phyloP scores from a whole-genome alignment of 768 basidiomycete species.

The Phanerodontia chrysosporium region DNA sequence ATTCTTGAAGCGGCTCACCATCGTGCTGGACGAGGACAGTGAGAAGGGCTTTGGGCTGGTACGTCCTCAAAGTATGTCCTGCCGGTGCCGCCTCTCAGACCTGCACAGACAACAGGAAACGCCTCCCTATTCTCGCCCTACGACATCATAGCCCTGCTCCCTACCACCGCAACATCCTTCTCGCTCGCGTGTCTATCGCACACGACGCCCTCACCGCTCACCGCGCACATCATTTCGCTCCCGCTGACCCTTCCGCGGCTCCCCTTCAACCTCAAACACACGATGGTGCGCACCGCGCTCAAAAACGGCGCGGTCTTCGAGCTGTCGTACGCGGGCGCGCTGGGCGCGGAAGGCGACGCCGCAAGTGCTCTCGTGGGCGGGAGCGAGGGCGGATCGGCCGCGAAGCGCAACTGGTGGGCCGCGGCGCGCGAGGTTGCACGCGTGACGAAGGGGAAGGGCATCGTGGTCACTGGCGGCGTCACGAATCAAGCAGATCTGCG shows the following conservation, averaged over 20 bases:
- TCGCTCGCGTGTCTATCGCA: constrained; percentile 79
- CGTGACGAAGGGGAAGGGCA: constrained; percentile 75
- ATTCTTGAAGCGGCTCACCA: constrained; percentile 73
- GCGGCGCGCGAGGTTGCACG: constrained; percentile 70
- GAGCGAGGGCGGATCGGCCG: constrained; percentile 47
- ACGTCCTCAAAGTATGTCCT: constrained; percentile 18
- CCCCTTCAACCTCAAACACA: constrained; percentile 80
- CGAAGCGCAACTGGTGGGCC: constrained; percentile 85
- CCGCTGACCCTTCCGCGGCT: constrained; percentile 76
- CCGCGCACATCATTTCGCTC: constrained; percentile 77
- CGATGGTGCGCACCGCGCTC: constrained; percentile 73
- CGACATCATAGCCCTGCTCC: constrained; percentile 73
- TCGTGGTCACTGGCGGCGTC: constrained; percentile 70
- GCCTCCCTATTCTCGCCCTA: constrained; percentile 56
- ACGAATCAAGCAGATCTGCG: constrained; percentile 58
- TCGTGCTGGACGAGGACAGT: constrained; percentile 77
- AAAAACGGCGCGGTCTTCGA: constrained; percentile 84
- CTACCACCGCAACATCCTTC: constrained; percentile 69
- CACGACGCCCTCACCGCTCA: constrained; percentile 66
- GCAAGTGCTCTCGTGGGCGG: constrained; percentile 41
- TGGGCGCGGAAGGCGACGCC: constrained; percentile 57
- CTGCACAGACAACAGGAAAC: constrained; percentile 65
- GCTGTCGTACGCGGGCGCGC: constrained; percentile 69
- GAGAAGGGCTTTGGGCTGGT: constrained; percentile 85
- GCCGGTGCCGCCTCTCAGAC: too few species aligned